Base-by-base conservation (phyloP, 1,284 basidiomycete genomes). In the Mixia osmundae region DNA sequence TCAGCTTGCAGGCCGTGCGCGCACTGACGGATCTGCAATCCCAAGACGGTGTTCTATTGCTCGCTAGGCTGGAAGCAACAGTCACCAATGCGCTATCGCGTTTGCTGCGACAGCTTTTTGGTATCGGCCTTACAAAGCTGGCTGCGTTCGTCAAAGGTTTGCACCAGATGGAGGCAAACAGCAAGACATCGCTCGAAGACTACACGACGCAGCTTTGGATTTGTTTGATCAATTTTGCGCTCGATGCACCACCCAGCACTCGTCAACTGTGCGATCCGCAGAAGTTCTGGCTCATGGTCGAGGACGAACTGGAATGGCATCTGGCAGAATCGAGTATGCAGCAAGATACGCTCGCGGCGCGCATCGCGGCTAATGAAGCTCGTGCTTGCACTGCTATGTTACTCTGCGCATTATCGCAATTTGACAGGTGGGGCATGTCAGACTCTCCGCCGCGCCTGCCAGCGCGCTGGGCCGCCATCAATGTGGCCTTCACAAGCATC, bases 401-500 rank as follows among this genome's bases (percentile, higher is more conserved):
- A 10, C 54, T 87, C 1, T 75, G 69, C 40, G 66, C 71, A 0
- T 53, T 91, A 3, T 76, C 76, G 0, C 83, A 85, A 47, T 78
- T 89, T 56, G 72, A 72, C 0, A 50, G 61, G 0, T 61, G 68
- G 38, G 85, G 83, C 10, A 37, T 51, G 3, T 54, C 56, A 6
- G 64, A 62, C 4, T 56, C 62, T 10, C 52, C 49, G 3, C 56
- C 63, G 23, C 61, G 61, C 7, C 58, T 78, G 8, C 52, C 62
- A 2, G 59, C 74, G 1, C 66, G 65, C 18, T 91, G 87, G 87
- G 57, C 64, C 0, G 53, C 76, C 8, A 67, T 74, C 11, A 51
- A 59, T 2, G 47, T 59, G 30, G 68, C 71, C 1, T 60, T 89
- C 23, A 61, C 66, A 29, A 58, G 61, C 14, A 68, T 82, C 41